Conservation (phyloP, 78 protist species). For the Dictyostelium purpureum region DNA sequence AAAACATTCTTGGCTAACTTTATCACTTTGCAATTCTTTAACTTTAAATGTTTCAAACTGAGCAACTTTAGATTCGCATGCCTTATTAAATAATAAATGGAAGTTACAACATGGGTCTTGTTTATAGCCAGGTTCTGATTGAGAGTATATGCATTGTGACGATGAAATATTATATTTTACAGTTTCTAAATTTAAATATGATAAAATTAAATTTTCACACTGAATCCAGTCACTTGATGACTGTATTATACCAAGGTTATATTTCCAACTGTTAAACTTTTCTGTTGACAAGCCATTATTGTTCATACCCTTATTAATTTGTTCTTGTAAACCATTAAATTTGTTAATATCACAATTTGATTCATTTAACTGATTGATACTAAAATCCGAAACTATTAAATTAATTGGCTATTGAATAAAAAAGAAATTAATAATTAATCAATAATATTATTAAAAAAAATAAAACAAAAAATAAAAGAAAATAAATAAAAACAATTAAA, state of each 20-base stretch:
- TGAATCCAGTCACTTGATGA: not conserved
- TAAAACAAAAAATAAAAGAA: no score
- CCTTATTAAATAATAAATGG: slow-evolving; percentile 15
- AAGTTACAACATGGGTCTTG: slow-evolving; percentile 38
- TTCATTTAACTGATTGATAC: not conserved
- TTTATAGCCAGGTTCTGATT: not conserved
- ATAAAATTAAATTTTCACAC: not conserved
- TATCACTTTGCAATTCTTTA: not conserved
- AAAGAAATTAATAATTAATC: not conserved
- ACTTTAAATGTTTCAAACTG: not conserved
- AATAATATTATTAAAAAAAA: no score
- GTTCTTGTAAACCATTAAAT: not conserved
- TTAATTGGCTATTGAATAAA: not conserved
- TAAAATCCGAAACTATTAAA: not conserved
- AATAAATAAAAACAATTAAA: no score
- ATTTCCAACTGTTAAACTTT: not conserved
- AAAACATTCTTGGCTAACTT: not conserved
- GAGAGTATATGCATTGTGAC: not conserved
- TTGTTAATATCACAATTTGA: not conserved
- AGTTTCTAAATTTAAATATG: not conserved
- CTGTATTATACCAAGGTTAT: not conserved
- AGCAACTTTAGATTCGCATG: not conserved
- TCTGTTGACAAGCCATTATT: not conserved
- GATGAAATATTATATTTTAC: not conserved
- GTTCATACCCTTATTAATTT: not conserved